Evolutionary conservation across 768 basidiomycete species (phyloP).

Genomic region (Punctularia strigosozonata): DNA sequence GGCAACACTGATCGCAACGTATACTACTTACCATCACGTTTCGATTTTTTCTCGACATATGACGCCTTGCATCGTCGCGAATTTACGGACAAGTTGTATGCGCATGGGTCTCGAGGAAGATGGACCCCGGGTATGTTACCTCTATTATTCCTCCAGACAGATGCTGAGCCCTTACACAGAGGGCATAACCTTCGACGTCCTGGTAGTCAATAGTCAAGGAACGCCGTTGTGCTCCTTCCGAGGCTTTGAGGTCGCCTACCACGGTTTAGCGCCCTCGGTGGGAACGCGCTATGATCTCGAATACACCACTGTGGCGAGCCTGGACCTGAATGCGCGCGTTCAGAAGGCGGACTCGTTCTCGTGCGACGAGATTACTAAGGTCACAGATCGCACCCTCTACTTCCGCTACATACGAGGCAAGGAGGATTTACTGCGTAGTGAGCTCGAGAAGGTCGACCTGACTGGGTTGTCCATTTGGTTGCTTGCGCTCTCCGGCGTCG

Average conservation of each 20-base stretch:
- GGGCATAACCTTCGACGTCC: background rate
- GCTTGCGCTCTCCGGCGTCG: slow-evolving; percentile 13
- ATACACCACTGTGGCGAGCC: too few species aligned
- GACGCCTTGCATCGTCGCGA: background rate
- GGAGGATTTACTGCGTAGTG: slow-evolving; percentile 10
- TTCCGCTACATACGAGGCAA: slow-evolving; percentile 9
- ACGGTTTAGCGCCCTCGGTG: background rate
- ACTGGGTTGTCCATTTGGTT: slow-evolving; percentile 16
- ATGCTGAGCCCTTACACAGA: too few species aligned
- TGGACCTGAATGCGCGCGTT: background rate
- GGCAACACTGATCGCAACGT: background rate
- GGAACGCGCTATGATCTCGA: too few species aligned
- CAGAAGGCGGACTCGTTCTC: too few species aligned
- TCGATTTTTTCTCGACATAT: background rate
- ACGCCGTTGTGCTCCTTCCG: background rate
- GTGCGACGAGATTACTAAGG: background rate
- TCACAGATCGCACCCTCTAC: too few species aligned
- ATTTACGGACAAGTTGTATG: background rate
- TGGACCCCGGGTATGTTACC: background rate
- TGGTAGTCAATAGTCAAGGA: background rate
- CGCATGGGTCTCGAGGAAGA: background rate
- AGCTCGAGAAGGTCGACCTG: slow-evolving; percentile 6
- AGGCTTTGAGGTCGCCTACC: background rate
- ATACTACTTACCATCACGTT: background rate
- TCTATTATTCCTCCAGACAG: too few species aligned